These are phyloP conservation scores for Dendrostoma leiphaemia DNA, from an alignment of 2,329 filamentous ascomycete species.

Conservation along the genomic window DNA sequence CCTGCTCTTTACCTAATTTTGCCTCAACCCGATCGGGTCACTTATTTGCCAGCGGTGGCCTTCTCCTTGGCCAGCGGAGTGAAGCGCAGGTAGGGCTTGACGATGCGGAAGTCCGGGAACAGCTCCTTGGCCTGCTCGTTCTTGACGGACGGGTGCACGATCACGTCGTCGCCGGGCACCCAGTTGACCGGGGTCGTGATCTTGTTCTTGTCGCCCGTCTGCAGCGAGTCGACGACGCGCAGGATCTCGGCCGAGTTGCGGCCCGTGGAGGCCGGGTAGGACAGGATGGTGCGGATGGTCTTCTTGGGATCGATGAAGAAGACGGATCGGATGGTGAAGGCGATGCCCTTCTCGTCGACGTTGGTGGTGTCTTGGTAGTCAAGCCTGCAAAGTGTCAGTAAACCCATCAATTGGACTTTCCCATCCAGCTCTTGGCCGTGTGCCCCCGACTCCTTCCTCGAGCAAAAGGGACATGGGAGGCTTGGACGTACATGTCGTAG, in stretches of 20 bases:
- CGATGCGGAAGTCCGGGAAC: conserved; percentile 72
- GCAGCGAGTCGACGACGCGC: conserved; percentile 74
- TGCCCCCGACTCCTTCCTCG: no score
- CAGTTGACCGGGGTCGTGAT: conserved; percentile 90
- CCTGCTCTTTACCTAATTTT: no score
- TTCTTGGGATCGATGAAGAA: conserved; percentile 94
- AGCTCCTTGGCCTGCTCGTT: conserved; percentile 84
- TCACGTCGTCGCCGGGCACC: conserved; percentile 85
- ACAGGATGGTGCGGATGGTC: conserved; percentile 88
- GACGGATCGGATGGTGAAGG: conserved; percentile 91
- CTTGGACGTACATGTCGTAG: conserved; percentile 68
- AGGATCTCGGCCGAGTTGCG: conserved; percentile 79
- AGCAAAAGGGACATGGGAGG: background rate
- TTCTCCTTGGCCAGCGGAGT: conserved; percentile 62
- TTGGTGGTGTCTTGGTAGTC: conserved; percentile 81
- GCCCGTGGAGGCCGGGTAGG: conserved; percentile 89
- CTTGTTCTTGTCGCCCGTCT: conserved; percentile 83
- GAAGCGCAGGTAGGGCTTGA: conserved; percentile 74
- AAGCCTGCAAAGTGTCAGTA: no score
- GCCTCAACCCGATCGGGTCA: background rate
- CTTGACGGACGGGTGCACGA: conserved; percentile 79
- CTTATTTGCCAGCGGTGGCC: conserved; percentile 32
- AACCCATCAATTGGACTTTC: no score
- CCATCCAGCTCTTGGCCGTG: no score
- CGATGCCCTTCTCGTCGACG: conserved; percentile 77